Base-by-base conservation (phyloP, 441 rosid species). In the Mallotus repandus region DNA sequence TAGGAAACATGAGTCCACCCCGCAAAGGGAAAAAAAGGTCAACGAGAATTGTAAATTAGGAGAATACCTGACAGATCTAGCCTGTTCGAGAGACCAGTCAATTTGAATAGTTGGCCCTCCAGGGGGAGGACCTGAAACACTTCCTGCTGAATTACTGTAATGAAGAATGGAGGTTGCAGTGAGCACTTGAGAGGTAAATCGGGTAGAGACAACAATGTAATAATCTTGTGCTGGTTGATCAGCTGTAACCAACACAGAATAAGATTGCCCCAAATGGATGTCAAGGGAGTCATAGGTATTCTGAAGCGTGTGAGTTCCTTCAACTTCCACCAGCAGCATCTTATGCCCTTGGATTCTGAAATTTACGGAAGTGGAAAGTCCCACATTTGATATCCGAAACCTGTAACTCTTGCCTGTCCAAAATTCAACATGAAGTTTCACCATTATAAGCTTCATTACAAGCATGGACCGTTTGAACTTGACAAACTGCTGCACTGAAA, bases 231-330 rank as follows among this genome's bases (percentile, higher is more conserved):
- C 62, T 2, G 87, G 87, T 73, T 89, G 92, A 74, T 93, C 84
- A 43, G 95, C 90, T 0, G 89, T 89, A 48, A 93, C 82, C 85
- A 92, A 69, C 43, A 92, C 88, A 9, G 94, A 89, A 68, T 82
- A 86, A 63, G 96, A 88, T 76, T 93, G 98, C 50, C 98, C 97
- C 57, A 87, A 69, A 69, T 93, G 98, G 69, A 93, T 77, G 79
- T 89, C 95, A 18, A 93, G 84, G 11, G 92, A 80, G 52, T 84
- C 86, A 25, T 89, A 91, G 49, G 84, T 73, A 80, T 82, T 89
- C 69, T 93, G 97, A 5, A 93, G 80, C 4, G 97, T 82, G 80
- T 91, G 93, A 59, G 84, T 89, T 73, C 97, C 98, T 86, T 93
- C 97, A 19, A 91, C 91, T 81, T 93, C 97, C 56, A 89, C 86